These are phyloP conservation scores for Beauveria varroae DNA, from an alignment of 2,329 filamentous ascomycete genomes.

Conservation along the genomic window DNA sequence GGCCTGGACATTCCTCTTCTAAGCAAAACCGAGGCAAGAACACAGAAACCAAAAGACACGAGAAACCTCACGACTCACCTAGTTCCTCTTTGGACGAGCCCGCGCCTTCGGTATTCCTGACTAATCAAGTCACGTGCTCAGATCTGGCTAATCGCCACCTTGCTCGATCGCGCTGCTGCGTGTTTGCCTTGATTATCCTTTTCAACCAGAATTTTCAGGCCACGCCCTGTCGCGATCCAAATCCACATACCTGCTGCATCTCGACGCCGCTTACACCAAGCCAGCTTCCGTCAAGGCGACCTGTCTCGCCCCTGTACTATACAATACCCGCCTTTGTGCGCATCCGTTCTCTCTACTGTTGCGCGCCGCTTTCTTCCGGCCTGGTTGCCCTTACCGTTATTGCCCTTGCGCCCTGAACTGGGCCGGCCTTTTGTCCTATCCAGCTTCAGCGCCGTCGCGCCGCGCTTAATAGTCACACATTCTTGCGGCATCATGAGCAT, in stretches of 20 bases:
- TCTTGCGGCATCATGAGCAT: slow-evolving; percentile 36
- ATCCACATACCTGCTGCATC: slow-evolving; percentile 8
- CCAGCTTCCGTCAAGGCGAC: slow-evolving; percentile 1
- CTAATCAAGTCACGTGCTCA: slow-evolving; percentile 9
- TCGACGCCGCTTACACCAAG: slow-evolving; percentile 11
- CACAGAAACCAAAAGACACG: neutral
- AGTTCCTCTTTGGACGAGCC: neutral
- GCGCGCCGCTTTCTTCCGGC: neutral
- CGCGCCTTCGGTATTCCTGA: neutral
- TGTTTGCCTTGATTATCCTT: slow-evolving; percentile 14
- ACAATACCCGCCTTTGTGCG: slow-evolving; percentile 7
- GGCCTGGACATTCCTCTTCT: neutral
- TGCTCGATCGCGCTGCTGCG: neutral
- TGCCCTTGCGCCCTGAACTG: neutral
- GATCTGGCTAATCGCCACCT: slow-evolving; percentile 1
- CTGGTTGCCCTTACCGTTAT: neutral
- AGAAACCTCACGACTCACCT: neutral
- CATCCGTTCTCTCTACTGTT: neutral
- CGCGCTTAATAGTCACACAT: neutral
- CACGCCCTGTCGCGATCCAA: slow-evolving; percentile 14
- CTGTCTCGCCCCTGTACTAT: slow-evolving; percentile 3
- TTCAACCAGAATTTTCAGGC: slow-evolving; percentile 31
- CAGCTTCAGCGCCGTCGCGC: neutral
- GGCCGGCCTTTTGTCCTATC: neutral
- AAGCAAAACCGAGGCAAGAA: neutral